A percentile compares a stretch with the other conserved stretches of the same genome.
Conservation (phyloP, 2,329 filamentous ascomycete genomes). For the Cordyceps cicadae region DNA sequence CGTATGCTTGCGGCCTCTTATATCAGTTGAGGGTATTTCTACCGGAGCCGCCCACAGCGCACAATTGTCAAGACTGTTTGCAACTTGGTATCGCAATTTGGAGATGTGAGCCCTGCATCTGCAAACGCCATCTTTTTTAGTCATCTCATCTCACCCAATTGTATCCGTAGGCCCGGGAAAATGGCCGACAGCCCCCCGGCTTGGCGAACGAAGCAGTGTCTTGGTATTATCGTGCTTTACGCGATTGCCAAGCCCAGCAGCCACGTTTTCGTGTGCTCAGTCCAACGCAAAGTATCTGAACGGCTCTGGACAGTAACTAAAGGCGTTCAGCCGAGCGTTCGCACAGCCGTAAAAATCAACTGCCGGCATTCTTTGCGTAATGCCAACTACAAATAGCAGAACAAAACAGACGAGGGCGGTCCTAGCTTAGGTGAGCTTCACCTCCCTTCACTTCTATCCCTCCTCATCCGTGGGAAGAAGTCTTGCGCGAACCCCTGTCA, state of each 20-base stretch:
- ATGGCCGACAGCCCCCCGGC: not conserved
- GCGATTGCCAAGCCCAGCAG: not conserved
- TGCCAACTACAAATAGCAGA: not conserved
- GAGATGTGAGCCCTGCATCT: not conserved
- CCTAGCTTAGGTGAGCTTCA: not conserved
- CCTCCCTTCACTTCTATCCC: not conserved
- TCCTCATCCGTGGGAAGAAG: not conserved
- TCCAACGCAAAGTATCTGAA: not conserved
- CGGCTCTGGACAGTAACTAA: not conserved
- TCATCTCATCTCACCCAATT: not conserved
- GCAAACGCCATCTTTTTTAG: not conserved
- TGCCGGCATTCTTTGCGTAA: not conserved
- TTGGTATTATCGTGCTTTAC: not conserved
- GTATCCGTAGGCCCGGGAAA: not conserved
- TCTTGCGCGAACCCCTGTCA: constrained; percentile 22
- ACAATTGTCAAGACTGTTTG: not conserved
- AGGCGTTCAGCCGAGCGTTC: not conserved
- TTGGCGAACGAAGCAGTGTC: not conserved
- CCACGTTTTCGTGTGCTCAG: not conserved
- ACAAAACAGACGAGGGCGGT: not conserved
- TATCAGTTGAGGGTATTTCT: not conserved
- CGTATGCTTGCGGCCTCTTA: no score
- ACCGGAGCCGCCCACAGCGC: not conserved
- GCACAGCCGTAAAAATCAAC: not conserved
- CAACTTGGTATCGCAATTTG: not conserved